Evolutionary conservation across 139 green algal genomes (phyloP).

Genomic region (Eudorina sp.): DNA sequence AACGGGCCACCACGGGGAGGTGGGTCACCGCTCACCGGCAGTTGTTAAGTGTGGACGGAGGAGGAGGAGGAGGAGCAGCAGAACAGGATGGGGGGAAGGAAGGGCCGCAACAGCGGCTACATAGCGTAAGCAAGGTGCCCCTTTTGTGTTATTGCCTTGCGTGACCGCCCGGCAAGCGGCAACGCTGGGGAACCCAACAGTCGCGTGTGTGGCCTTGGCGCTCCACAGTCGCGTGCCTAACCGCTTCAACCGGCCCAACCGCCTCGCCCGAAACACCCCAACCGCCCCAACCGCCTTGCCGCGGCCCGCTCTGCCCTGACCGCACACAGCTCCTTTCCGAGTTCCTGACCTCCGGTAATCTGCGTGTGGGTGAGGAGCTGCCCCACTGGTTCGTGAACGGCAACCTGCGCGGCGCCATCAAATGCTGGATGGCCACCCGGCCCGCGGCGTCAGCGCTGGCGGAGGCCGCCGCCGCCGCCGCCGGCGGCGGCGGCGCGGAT

Average conservation of each 20-base stretch:
- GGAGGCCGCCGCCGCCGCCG: background rate
- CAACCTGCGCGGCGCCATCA: slow-evolving; percentile 38
- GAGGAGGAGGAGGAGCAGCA: too few species aligned
- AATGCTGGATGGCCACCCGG: slow-evolving; percentile 37
- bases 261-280: too few species aligned
- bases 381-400: slow-evolving; percentile 47
- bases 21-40: too few species aligned
- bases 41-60: too few species aligned
- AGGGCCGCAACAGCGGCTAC: too few species aligned
- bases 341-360: background rate
- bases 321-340: slow-evolving; percentile 29
- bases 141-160: too few species aligned
- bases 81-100: too few species aligned
- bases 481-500: background rate
- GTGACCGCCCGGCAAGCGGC: too few species aligned
- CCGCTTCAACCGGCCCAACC: background rate
- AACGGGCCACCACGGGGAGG: background rate
- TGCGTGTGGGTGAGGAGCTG: slow-evolving; percentile 45
- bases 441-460: background rate
- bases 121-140: too few species aligned
- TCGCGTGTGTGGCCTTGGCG: too few species aligned
- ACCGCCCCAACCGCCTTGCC: background rate
- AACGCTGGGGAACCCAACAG: too few species aligned
- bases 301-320: background rate
- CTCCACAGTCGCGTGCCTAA: background rate